Evolutionary conservation across 371 early-diverging fungal genomes (phyloP).

Genomic region (Dichotomocladium elegans): DNA sequence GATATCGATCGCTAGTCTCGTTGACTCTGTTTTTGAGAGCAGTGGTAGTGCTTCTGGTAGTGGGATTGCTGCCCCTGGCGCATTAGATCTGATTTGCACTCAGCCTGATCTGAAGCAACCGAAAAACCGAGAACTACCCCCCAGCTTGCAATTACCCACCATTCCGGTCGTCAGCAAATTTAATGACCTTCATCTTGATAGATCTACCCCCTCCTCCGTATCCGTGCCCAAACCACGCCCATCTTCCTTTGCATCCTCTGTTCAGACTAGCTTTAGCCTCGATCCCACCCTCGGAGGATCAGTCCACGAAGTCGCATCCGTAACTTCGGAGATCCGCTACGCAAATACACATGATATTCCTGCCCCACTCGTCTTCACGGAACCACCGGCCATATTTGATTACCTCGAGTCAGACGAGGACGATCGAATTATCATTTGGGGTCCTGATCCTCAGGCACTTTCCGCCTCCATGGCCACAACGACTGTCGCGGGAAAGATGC

Average conservation of each 20-base stretch:
- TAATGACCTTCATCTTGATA: slow-evolving; percentile 20
- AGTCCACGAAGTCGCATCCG: slow-evolving; percentile 11
- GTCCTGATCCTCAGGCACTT: slow-evolving; percentile 34
- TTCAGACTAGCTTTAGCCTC: slow-evolving; percentile 1
- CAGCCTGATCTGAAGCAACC: too few species aligned
- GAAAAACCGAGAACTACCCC: slow-evolving; percentile 13
- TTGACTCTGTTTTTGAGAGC: slow-evolving; percentile 25
- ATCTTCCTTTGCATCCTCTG: slow-evolving; percentile 18
- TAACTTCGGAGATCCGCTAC: slow-evolving; percentile 9
- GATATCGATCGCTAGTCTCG: slow-evolving; percentile 14
- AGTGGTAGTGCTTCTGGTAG: not conserved
- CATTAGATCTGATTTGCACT: too few species aligned
- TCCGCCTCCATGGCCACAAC: slow-evolving; percentile 37
- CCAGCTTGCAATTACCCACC: slow-evolving; percentile 21
- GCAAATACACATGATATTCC: slow-evolving; percentile 12
- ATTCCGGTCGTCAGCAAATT: slow-evolving; percentile 42
- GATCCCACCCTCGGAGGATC: slow-evolving; percentile 2
- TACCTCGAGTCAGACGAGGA: slow-evolving; percentile 48
- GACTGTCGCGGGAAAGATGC: slow-evolving; percentile 3
- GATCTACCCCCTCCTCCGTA: slow-evolving; percentile 15
- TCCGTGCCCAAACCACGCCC: slow-evolving; percentile 5
- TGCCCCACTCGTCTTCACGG: slow-evolving; percentile 25
- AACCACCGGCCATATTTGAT: slow-evolving; percentile 50
- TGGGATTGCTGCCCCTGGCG: not conserved
- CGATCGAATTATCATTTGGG: slow-evolving; percentile 57